These are phyloP conservation scores for Conringia planisiliqua DNA, from an alignment of 345 rosid species.

Conservation along the genomic window DNA sequence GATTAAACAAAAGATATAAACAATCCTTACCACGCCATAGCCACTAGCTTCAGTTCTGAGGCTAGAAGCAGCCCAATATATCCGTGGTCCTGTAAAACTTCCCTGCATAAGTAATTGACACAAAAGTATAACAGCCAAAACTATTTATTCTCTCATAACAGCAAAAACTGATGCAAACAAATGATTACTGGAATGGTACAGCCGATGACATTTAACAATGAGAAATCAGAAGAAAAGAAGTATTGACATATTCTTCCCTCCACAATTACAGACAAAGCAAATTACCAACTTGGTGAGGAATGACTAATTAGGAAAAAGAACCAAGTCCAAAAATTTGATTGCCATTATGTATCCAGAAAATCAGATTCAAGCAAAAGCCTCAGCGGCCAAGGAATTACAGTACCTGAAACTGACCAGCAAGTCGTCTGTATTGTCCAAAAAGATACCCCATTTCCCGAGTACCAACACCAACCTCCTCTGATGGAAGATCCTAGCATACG, in stretches of 20 bases:
- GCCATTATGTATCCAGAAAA: neutral
- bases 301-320: neutral
- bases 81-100: constrained; percentile 96
- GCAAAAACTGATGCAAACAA: constrained; percentile 1
- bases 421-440: constrained; percentile 91
- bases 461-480: constrained; percentile 99
- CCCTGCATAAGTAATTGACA: constrained; percentile 85
- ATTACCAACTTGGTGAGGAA: neutral
- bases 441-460: constrained; percentile 98
- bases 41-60: constrained; percentile 99
- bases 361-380: neutral
- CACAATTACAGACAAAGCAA: neutral
- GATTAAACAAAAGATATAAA: neutral
- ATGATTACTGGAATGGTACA: neutral
- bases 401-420: constrained; percentile 98
- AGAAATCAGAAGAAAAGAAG: neutral
- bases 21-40: constrained; percentile 82
- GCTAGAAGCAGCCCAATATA: constrained; percentile 98
- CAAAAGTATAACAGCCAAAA: constrained; percentile 40
- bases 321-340: neutral
- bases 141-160: constrained; percentile 21
- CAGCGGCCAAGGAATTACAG: constrained; percentile 17
- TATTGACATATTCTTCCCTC: neutral
- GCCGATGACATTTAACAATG: neutral
- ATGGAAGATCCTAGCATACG: constrained; percentile 75